Conservation (phyloP, 257 asterid genomes). For the Plantago ovata region DNA sequence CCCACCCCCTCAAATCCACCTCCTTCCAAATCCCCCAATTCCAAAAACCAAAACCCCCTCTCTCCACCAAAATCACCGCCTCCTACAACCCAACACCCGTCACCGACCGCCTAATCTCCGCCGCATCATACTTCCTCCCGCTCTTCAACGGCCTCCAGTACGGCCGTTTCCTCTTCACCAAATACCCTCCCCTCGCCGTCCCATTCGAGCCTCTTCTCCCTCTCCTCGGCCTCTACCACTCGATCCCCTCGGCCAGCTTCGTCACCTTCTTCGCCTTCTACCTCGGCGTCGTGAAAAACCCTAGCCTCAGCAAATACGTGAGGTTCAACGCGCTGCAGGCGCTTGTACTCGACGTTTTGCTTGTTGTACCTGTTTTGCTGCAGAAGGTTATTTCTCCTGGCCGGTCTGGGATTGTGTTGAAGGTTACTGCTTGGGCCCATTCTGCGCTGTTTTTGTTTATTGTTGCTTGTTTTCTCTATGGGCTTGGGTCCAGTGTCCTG, state of each 20-base stretch:
- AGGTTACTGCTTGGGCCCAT: slow-evolving; percentile 56
- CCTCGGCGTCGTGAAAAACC: slow-evolving; percentile 69
- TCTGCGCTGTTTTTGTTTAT: slow-evolving; percentile 62
- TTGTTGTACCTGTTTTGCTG: slow-evolving; percentile 69
- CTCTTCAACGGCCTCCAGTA: slow-evolving; percentile 86
- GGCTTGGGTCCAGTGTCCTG: slow-evolving; percentile 54
- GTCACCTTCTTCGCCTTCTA: slow-evolving; percentile 81
- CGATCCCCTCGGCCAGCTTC: slow-evolving; percentile 82
- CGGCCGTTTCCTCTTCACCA: slow-evolving; percentile 78
- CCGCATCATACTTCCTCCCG: slow-evolving; percentile 86
- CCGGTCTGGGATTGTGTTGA: slow-evolving; percentile 54
- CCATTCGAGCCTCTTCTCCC: slow-evolving; percentile 85
- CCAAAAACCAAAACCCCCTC: slow-evolving; percentile 11
- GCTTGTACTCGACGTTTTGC: slow-evolving; percentile 73
- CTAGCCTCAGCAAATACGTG: slow-evolving; percentile 57
- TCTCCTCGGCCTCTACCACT: slow-evolving; percentile 67
- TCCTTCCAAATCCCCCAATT: slow-evolving; percentile 20
- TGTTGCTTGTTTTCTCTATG: slow-evolving; percentile 67
- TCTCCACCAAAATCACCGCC: slow-evolving; percentile 14
- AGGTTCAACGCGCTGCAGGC: slow-evolving; percentile 91
- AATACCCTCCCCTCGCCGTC: slow-evolving; percentile 56
- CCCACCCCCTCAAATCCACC: slow-evolving; percentile 3
- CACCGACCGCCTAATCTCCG: slow-evolving; percentile 82
- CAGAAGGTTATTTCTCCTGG: slow-evolving; percentile 80
- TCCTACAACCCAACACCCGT: slow-evolving; percentile 67